Evolutionary conservation across 176 grass and related monocot genomes (phyloP), one percentile per base, ranked within the genome.

Genomic region (Secale cereale): DNA sequence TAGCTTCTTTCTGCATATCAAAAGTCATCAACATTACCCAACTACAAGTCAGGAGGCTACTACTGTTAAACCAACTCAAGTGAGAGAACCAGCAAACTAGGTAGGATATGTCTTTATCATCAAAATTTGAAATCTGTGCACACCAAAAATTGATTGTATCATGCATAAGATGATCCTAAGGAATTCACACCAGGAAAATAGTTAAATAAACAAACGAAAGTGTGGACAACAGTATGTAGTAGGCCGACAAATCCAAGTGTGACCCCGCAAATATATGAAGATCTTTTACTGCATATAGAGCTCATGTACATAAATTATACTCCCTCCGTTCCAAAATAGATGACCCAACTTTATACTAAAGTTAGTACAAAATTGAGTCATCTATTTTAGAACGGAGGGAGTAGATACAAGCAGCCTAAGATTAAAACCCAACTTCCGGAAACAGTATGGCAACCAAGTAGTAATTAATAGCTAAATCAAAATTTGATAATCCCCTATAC

Each of bases 301-400:
- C 8, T 66, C 82, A 65, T 52, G 13, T 65, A 43, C 82, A 83
- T 74, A 33, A 81, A 11, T 33, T 81, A 28, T 52, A n/a, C n/a
- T n/a, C n/a, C n/a, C n/a, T n/a, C n/a, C n/a, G n/a, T n/a, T n/a
- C n/a, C n/a, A n/a, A n/a, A n/a, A n/a, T n/a, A n/a, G n/a, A n/a
- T n/a, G n/a, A n/a, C n/a, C n/a, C n/a, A n/a, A n/a, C n/a, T n/a
- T n/a, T n/a, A n/a, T n/a, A n/a, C n/a, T n/a, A n/a, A n/a, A n/a
- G n/a, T n/a, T n/a, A n/a, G n/a, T n/a, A n/a, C n/a, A n/a, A n/a
- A n/a, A n/a, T n/a, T n/a, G n/a, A n/a, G n/a, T n/a, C n/a, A n/a
- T n/a, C n/a, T n/a, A n/a, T n/a, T n/a, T n/a, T n/a, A n/a, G n/a
- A n/a, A n/a, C n/a, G n/a, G n/a, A n/a, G n/a, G n/a, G n/a, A n/a